Evolutionary conservation across 1,139 yeast species (phyloP).

Genomic region (Yamadazyma epiphylla): DNA sequence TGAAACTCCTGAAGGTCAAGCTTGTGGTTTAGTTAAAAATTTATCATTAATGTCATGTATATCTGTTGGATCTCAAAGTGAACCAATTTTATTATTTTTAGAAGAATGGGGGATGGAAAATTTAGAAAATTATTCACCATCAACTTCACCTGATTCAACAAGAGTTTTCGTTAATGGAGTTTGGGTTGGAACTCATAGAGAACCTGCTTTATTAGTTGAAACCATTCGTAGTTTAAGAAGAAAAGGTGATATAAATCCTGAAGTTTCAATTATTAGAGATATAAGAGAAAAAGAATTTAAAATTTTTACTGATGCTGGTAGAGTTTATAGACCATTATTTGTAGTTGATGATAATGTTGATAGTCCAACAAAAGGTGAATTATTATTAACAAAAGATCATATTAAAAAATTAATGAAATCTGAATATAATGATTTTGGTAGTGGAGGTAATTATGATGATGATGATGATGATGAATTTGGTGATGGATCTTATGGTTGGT

Average conservation of each 20-base stretch:
- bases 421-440: constrained; percentile 50
- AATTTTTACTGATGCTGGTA: constrained; percentile 97
- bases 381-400: constrained; percentile 81
- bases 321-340: constrained; percentile 93
- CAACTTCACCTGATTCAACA: constrained; percentile 86
- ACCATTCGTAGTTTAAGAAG: constrained; percentile 91
- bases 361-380: constrained; percentile 71
- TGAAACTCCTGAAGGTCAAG: constrained; percentile 99
- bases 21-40: constrained; percentile 98
- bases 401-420: constrained; percentile 65
- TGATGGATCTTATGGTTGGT: constrained; percentile 71
- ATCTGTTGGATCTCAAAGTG: constrained; percentile 97
- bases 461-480: constrained; percentile 49
- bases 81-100: constrained; percentile 86
- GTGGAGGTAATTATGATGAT: background rate
- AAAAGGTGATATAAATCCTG: constrained; percentile 93
- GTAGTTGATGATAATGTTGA: constrained; percentile 84
- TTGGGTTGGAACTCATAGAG: constrained; percentile 98
- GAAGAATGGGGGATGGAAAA: constrained; percentile 99
- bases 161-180: constrained; percentile 97
- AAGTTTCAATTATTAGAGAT: constrained; percentile 94
- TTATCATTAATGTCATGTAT: constrained; percentile 95
- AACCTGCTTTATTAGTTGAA: constrained; percentile 85
- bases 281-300: constrained; percentile 94
- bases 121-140: constrained; percentile 91